Conservation (phyloP, 371 early-diverging fungal genomes). For the Chytridiales sp. region DNA sequence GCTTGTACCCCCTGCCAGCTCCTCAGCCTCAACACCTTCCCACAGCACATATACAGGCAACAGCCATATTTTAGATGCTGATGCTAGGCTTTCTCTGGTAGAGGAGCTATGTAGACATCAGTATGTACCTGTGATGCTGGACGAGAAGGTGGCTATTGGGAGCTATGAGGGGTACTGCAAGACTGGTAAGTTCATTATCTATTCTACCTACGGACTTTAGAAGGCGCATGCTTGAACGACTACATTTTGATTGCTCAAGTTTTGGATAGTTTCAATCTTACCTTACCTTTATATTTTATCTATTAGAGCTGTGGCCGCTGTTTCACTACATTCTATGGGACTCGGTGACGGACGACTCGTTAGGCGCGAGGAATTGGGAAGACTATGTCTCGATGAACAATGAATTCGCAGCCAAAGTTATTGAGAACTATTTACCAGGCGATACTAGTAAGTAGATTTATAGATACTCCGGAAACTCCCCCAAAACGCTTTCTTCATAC, state of each 20-base stretch:
- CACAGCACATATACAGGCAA: background rate
- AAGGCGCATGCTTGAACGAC: background rate
- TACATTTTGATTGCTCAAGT: background rate
- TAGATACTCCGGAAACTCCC: background rate
- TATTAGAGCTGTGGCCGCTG: slow-evolving; percentile 88
- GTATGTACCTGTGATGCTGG: slow-evolving; percentile 78
- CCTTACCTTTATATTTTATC: background rate
- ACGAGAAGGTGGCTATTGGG: slow-evolving; percentile 63
- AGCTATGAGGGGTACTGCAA: slow-evolving; percentile 93
- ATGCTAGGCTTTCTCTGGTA: slow-evolving; percentile 55
- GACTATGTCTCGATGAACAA: slow-evolving; percentile 86
- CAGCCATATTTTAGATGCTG: background rate
- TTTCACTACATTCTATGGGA: slow-evolving; percentile 97
- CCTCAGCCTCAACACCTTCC: slow-evolving; percentile 12
- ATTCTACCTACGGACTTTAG: background rate
- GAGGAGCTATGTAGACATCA: slow-evolving; percentile 58
- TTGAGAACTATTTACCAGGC: slow-evolving; percentile 72
- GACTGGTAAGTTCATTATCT: slow-evolving; percentile 56
- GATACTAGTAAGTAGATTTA: slow-evolving; percentile 73
- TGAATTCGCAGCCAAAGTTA: slow-evolving; percentile 72
- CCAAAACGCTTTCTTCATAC: background rate
- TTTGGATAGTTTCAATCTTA: background rate
- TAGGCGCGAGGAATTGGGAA: slow-evolving; percentile 68
- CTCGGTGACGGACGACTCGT: slow-evolving; percentile 49
- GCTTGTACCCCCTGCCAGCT: background rate